Evolutionary conservation across 495 filamentous ascomycete genomes (phyloP).

Genomic region (Antarctomyces pellizariae): DNA sequence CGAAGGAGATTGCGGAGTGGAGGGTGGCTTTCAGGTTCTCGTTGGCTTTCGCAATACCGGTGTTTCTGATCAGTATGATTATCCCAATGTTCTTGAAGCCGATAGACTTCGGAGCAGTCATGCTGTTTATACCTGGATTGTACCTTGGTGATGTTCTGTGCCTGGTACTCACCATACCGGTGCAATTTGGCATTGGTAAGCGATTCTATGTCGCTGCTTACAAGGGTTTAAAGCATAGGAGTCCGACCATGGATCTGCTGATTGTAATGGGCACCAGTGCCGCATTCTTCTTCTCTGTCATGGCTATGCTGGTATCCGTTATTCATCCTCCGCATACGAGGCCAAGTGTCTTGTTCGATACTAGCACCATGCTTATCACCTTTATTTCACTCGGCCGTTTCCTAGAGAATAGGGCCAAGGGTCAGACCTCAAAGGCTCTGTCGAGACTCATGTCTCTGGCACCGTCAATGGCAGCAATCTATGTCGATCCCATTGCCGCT

Average conservation of each 20-base stretch:
- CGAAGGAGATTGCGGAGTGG: slow-evolving; percentile 90
- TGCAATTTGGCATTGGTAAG: slow-evolving; percentile 90
- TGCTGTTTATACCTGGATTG: slow-evolving; percentile 42
- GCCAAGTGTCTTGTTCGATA: slow-evolving; percentile 84
- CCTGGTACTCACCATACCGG: slow-evolving; percentile 60
- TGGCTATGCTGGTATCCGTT: slow-evolving; percentile 68
- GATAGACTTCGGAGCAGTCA: slow-evolving; percentile 48
- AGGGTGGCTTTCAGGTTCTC: slow-evolving; percentile 52
- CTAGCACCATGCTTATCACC: slow-evolving; percentile 94
- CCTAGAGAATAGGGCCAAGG: slow-evolving; percentile 88
- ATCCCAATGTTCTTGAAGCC: slow-evolving; percentile 53
- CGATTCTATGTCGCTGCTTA: slow-evolving; percentile 84
- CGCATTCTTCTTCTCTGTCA: slow-evolving; percentile 92
- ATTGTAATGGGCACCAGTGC: slow-evolving; percentile 85
- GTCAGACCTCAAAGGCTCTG: slow-evolving; percentile 84
- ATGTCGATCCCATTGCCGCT: slow-evolving; percentile 85
- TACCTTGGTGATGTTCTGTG: slow-evolving; percentile 77
- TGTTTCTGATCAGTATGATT: slow-evolving; percentile 83
- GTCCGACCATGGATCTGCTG: slow-evolving; percentile 94
- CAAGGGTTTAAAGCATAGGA: slow-evolving; percentile 68
- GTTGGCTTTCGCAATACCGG: slow-evolving; percentile 61
- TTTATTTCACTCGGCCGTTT: slow-evolving; percentile 85
- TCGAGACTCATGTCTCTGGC: slow-evolving; percentile 90
- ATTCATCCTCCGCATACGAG: slow-evolving; percentile 41
- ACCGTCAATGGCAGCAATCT: slow-evolving; percentile 93